phyloP scores from a whole-genome alignment of 2,329 filamentous ascomycete genomes.

The Akanthomyces dipterigenus region DNA sequence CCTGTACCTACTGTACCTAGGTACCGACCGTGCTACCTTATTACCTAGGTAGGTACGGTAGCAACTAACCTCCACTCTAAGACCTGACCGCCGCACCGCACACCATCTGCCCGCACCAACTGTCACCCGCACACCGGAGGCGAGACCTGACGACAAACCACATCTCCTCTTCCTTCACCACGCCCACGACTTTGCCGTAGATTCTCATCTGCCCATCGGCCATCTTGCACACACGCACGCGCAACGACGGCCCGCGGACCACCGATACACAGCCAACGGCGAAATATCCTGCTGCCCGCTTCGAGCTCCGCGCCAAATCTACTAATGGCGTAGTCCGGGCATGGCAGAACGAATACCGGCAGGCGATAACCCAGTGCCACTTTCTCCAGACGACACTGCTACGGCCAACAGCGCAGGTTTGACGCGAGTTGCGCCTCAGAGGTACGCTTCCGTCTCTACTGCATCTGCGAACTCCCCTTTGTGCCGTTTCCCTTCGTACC shows the following conservation, averaged over 20 bases:
- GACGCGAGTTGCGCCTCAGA: slow-evolving; percentile 17
- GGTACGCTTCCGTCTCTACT: slow-evolving; percentile 2
- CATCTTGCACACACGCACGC: background rate
- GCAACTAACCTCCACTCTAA: too few species aligned
- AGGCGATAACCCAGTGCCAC: slow-evolving; percentile 51
- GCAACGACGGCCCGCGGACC: slow-evolving; percentile 16
- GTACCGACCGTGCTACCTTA: too few species aligned
- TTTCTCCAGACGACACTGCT: slow-evolving; percentile 31
- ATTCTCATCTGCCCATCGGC: background rate
- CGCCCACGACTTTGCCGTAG: background rate
- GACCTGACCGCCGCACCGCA: slow-evolving; percentile 1
- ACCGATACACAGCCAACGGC: slow-evolving; percentile 5
- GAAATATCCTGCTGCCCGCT: background rate
- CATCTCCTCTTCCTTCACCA: background rate
- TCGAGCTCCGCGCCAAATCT: slow-evolving; percentile 31
- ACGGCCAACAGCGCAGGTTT: slow-evolving; percentile 14
- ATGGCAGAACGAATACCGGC: slow-evolving; percentile 58
- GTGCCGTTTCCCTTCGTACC: background rate
- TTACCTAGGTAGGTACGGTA: too few species aligned
- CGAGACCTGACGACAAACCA: background rate
- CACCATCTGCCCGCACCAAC: background rate
- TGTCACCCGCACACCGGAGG: background rate
- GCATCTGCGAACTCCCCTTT: background rate
- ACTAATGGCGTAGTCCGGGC: slow-evolving; percentile 58
- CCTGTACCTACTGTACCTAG: too few species aligned